phyloP scores from a whole-genome alignment of 257 asterid genomes.

The Datura wrightii region DNA sequence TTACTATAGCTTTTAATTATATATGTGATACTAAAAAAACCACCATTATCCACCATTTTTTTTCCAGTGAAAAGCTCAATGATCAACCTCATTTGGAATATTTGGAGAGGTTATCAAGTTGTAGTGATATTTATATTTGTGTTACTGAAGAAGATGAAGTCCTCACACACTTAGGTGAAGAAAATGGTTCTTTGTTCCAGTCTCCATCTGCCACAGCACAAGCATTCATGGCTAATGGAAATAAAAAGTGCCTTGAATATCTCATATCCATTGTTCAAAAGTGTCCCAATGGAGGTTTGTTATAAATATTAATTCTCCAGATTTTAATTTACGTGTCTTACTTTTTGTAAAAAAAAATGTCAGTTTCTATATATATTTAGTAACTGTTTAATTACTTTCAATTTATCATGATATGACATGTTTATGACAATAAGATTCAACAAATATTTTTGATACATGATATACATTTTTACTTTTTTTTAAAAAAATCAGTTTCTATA shows the following conservation, averaged over 20 bases:
- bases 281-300: constrained; percentile 56
- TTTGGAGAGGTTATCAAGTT: constrained; percentile 50
- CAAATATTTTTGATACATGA: no score
- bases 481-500: no score
- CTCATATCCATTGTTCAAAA: constrained; percentile 46
- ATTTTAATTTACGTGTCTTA: background rate
- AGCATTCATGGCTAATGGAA: constrained; percentile 50
- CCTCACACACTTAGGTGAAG: background rate
- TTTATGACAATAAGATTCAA: no score
- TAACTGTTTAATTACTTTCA: background rate
- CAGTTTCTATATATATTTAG: background rate
- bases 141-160: background rate
- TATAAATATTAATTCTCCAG: background rate
- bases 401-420: no score
- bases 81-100: constrained; percentile 48
- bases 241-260: constrained; percentile 21
- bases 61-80: constrained; percentile 41
- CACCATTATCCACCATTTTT: background rate
- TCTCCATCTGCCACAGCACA: constrained; percentile 65
- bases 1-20: no score
- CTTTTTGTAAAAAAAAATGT: no score
- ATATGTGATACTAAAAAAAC: background rate
- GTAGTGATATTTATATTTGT: background rate
- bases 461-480: no score
- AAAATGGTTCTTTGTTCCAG: constrained; percentile 50